Conservation (phyloP, 1,284 basidiomycete genomes). For the Ganoderma boninense region DNA sequence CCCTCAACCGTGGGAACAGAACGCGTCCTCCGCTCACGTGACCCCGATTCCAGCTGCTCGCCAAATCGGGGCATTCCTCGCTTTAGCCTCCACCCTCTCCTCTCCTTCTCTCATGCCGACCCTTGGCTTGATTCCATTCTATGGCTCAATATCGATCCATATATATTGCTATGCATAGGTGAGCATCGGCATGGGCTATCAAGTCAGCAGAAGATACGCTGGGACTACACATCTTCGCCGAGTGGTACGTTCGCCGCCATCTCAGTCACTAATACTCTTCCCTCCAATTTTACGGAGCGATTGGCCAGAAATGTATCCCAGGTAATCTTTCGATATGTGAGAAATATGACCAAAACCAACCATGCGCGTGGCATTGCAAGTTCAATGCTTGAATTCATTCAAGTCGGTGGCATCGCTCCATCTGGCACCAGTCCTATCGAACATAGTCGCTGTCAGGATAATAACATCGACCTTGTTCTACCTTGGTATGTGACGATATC, state of each 20-base stretch:
- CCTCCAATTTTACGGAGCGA: background rate
- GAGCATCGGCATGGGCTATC: background rate
- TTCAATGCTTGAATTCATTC: background rate
- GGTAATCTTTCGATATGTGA: background rate
- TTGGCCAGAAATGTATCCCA: background rate
- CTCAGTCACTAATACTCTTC: background rate
- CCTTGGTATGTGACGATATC: background rate
- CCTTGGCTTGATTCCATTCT: background rate
- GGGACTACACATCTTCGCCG: no score
- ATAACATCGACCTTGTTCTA: background rate
- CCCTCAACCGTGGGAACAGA: slow-evolving; percentile 31
- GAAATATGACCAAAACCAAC: background rate
- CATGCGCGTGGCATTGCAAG: background rate
- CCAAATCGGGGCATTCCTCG: slow-evolving; percentile 9
- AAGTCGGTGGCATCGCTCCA: background rate
- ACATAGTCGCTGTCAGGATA: background rate
- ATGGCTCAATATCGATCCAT: background rate
- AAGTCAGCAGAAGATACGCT: no score
- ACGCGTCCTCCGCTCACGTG: slow-evolving; percentile 30
- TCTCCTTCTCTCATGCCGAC: background rate
- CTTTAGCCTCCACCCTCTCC: background rate
- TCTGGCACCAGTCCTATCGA: background rate
- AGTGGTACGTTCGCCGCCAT: background rate
- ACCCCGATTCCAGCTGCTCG: slow-evolving; percentile 14
- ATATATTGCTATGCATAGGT: background rate